Base-by-base conservation (phyloP, 2,329 filamentous ascomycete genomes). In the Colletotrichum sp. region DNA sequence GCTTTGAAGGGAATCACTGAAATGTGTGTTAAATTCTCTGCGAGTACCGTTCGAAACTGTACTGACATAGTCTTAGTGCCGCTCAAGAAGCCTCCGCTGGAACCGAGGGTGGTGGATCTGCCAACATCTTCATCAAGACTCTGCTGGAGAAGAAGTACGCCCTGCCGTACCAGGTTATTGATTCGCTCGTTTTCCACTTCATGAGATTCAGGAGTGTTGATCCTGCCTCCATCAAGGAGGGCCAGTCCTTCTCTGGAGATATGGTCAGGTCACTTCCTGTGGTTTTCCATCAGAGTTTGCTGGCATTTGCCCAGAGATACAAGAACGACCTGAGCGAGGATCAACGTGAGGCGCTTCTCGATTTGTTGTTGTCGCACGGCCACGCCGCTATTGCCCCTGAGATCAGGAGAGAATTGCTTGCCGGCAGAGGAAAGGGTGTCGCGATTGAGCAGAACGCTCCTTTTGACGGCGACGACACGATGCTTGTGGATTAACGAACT, bases 81-180 rank as follows among this genome's bases (percentile, higher is more conserved):
- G 96, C 96, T 1, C 94, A 98, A 82, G 95, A 98, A 84, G 95
- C 96, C 28, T 93, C 93, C 10, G 92, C 93, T 24, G 92, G 96
- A 72, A 94, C 93, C 7, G 96, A 98, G 84, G 95, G 95, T 62
- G 96, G 96, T 22, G 96, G 96, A 63, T 94, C 96, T 6, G 97
- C 96, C 77, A 99, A 98, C 85, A 94, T 98, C 80, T 98, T 99
- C 85, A 98, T 99, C 86, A 95, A 95, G 82, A 93, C 95, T 1
- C 90, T 99, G 48, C 88, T 99, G 6, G 96, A 98, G 85, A 99
- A 99, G 90, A 98, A 98, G 83, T 99, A 99, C 80, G 97, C 97
- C 0, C 89, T 99, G 13, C 97, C 96, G 0, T 98, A 95, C 87
- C 96, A 98, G 85, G 96, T 98, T 70, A 93, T 99, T 66, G 97